Evolutionary conservation across 176 grass and related monocot genomes (phyloP).

Genomic region (Pontederia paniculata): DNA sequence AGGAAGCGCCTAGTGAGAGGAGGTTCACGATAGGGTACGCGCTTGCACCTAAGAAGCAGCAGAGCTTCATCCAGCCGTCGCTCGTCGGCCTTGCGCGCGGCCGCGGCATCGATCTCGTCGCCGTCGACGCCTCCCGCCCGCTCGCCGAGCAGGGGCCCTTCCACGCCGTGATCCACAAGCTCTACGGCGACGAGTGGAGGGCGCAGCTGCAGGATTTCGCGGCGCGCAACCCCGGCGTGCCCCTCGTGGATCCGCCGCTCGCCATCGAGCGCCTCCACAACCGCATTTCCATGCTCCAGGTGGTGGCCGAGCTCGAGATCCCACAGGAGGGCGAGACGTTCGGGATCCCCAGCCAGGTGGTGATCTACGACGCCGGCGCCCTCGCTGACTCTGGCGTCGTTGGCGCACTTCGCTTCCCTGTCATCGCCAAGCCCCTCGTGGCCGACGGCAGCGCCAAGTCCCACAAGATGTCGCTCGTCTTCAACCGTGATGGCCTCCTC

Average conservation of each 20-base stretch:
- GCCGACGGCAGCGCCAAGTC: constrained; percentile 69
- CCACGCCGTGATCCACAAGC: constrained; percentile 75
- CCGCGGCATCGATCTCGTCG: constrained; percentile 56
- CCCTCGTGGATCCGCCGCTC: constrained; percentile 46
- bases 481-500: constrained; percentile 45
- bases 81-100: constrained; percentile 30
- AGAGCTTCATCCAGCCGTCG: constrained; percentile 79
- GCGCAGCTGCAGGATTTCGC: constrained; percentile 59
- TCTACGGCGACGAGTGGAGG: constrained; percentile 56
- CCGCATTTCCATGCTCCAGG: constrained; percentile 93
- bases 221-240: constrained; percentile 31
- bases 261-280: constrained; percentile 88
- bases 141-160: constrained; percentile 76
- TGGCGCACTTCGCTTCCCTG: constrained; percentile 62
- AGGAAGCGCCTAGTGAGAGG: constrained; percentile 26
- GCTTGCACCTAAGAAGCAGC: constrained; percentile 67
- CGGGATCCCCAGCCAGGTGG: constrained; percentile 80
- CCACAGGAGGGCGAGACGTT: constrained; percentile 32
- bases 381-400: constrained; percentile 58
- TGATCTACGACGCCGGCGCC: constrained; percentile 55
- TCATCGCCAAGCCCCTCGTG: constrained; percentile 83
- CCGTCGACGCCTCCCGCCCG: constrained; percentile 37
- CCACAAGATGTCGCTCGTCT: constrained; percentile 86
- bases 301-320: constrained; percentile 73
- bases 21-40: constrained; percentile 61